Conservation (phyloP, 2,329 filamentous ascomycete species). For the Fusarium lyarnte region DNA sequence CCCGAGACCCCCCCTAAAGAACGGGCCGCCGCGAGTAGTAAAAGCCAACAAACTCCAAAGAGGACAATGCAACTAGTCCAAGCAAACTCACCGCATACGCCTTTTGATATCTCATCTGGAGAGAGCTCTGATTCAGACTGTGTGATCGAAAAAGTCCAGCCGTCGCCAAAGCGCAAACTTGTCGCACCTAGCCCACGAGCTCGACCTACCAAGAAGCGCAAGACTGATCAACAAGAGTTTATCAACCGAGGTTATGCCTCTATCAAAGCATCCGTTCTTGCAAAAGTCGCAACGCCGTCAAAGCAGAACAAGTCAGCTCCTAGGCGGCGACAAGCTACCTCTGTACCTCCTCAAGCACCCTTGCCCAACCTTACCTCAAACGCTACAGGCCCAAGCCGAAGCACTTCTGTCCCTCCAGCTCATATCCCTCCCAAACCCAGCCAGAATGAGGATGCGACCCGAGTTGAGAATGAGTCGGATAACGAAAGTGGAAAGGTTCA, state of each 20-base stretch:
- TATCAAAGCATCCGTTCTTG: background rate
- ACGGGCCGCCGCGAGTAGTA: background rate
- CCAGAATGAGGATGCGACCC: background rate
- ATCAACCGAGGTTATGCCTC: background rate
- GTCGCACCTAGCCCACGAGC: background rate
- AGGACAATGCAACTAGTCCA: background rate
- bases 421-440: background rate
- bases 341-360: background rate
- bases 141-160: slow-evolving; percentile 14
- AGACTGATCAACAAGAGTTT: background rate
- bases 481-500: slow-evolving; percentile 30
- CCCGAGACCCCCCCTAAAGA: slow-evolving; percentile 5
- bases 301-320: background rate
- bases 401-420: background rate
- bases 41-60: background rate
- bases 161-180: slow-evolving; percentile 25
- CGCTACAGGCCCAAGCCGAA: background rate
- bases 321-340: background rate
- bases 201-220: slow-evolving; percentile 15
- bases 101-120: slow-evolving; percentile 35
- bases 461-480: slow-evolving; percentile 20
- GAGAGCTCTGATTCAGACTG: slow-evolving; percentile 30
- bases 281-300: background rate
- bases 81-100: slow-evolving; percentile 25
- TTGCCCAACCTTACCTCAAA: background rate